phyloP scores from a whole-genome alignment of 1,284 basidiomycete species.

The Puccinia horiana region DNA sequence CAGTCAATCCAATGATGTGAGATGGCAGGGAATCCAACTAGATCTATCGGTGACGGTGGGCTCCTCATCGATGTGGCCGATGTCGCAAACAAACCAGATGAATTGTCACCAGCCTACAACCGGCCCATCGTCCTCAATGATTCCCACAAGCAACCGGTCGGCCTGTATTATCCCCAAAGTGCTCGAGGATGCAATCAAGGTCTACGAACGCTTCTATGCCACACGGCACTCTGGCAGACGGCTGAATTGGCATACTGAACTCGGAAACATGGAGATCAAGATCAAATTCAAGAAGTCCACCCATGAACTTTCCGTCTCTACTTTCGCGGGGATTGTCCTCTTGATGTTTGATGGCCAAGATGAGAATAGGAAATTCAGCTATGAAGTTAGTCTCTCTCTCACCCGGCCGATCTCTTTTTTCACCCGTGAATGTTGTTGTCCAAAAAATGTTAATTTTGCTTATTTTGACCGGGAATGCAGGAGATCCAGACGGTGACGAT shows the following conservation, averaged over 20 bases:
- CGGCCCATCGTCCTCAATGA: not conserved
- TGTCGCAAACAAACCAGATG: constrained; percentile 64
- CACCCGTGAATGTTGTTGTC: not conserved
- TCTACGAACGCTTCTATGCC: constrained; percentile 88
- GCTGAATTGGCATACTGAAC: constrained; percentile 88
- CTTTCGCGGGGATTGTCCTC: constrained; percentile 83
- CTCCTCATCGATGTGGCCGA: constrained; percentile 92
- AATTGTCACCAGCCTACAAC: constrained; percentile 56
- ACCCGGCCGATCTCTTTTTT: not conserved
- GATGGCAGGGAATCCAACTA: constrained; percentile 67
- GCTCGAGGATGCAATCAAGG: constrained; percentile 69
- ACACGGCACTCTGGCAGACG: constrained; percentile 83
- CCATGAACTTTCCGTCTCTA: constrained; percentile 91
- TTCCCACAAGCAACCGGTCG: not conserved
- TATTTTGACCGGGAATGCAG: constrained; percentile 54
- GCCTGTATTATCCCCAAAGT: constrained; percentile 70
- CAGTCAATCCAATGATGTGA: not conserved
- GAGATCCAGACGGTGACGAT: constrained; percentile 66
- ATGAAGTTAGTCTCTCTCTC: constrained; percentile 64
- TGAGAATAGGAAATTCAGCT: constrained; percentile 72
- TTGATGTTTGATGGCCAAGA: constrained; percentile 77
- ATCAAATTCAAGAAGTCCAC: constrained; percentile 75
- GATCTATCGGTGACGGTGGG: constrained; percentile 84
- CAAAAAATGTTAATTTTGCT: not conserved
- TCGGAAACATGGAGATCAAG: constrained; percentile 87